Conservation (phyloP, 1,139 yeast genomes). For the Geotrichum cucujoidarum region DNA sequence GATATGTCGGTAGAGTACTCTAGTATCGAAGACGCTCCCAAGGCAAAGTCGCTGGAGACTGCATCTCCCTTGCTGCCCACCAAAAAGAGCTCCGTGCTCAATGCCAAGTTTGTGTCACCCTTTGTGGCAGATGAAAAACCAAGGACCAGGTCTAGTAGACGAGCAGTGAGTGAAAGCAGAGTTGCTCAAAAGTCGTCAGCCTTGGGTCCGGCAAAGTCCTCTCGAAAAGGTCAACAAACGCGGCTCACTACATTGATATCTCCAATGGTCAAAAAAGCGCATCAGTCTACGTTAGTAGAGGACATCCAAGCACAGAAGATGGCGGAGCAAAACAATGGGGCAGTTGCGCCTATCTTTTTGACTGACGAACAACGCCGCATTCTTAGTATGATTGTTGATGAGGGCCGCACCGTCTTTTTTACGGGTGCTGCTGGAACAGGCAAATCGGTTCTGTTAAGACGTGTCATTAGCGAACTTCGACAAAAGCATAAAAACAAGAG, state of each 20-base stretch:
- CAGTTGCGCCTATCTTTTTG: conserved; percentile 32
- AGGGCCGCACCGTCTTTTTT: conserved; percentile 60
- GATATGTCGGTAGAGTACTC: no score
- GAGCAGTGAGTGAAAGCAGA: not conserved
- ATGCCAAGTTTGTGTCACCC: no score
- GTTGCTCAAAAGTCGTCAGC: not conserved
- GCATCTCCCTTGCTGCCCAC: no score
- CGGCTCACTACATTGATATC: conserved; percentile 16
- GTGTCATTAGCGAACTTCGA: conserved; percentile 59
- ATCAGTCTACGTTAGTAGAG: conserved; percentile 14
- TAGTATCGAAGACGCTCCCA: no score
- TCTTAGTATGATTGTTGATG: conserved; percentile 54
- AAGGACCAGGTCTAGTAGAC: not conserved
- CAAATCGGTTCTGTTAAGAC: conserved; percentile 69
- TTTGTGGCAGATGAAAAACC: not conserved
- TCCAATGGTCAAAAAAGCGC: conserved; percentile 13
- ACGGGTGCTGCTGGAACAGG: conserved; percentile 98
- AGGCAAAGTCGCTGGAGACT: no score
- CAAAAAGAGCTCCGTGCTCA: no score
- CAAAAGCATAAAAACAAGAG: conserved; percentile 38
- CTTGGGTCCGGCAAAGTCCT: not conserved
- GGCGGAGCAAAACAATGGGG: not conserved
- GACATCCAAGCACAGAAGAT: not conserved
- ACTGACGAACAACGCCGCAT: conserved; percentile 71
- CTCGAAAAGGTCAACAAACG: conserved; percentile 3